phyloP scores from a whole-genome alignment of 169 alveolate species.

The Theileria equi region DNA sequence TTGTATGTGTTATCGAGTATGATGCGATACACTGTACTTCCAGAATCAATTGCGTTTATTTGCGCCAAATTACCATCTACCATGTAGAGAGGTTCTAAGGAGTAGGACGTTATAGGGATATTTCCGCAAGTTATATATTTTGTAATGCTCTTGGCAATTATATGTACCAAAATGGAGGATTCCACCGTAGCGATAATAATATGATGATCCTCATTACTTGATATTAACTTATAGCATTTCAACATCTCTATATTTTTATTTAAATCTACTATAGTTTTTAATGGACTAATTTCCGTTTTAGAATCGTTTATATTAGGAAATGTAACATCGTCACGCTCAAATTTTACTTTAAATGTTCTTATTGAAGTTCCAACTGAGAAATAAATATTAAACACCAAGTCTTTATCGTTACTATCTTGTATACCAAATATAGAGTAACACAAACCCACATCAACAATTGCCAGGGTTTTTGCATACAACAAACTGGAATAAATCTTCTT shows the following conservation, averaged over 20 bases:
- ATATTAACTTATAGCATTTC: slow-evolving; percentile 4
- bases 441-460: background rate
- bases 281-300: background rate
- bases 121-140: slow-evolving; percentile 12
- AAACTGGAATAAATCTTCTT: background rate
- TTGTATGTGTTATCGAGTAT: background rate
- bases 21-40: slow-evolving; percentile 17
- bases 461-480: background rate
- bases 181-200: slow-evolving; percentile 19
- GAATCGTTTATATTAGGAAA: too few species aligned
- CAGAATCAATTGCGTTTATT: slow-evolving; percentile 17
- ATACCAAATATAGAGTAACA: slow-evolving; percentile 1
- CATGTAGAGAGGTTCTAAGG: slow-evolving; percentile 47
- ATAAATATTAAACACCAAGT: background rate
- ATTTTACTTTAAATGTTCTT: background rate
- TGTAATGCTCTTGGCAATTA: background rate
- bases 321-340: too few species aligned
- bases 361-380: background rate
- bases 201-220: slow-evolving; percentile 1
- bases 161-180: slow-evolving; percentile 13
- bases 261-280: background rate
- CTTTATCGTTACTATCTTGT: too few species aligned
- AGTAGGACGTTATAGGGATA: slow-evolving; percentile 31
- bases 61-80: slow-evolving; percentile 27
- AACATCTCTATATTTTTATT: slow-evolving; percentile 4